Base-by-base conservation (phyloP, 176 grass and related monocot genomes). In the Otatea glauca region DNA sequence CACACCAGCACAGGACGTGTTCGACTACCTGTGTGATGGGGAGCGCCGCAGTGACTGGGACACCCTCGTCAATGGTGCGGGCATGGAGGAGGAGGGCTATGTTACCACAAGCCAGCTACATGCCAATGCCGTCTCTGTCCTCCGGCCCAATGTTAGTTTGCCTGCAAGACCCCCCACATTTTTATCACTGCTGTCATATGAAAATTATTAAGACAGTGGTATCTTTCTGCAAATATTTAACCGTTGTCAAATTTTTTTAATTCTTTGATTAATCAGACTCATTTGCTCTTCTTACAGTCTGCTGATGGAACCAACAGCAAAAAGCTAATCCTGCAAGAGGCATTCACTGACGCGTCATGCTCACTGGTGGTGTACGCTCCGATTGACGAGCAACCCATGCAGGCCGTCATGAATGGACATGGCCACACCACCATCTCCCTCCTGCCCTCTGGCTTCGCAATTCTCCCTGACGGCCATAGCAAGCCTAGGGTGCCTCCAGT, bases 71-170 rank as follows among this genome's bases (percentile, higher is more conserved):
- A 58, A 75, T 7, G 78, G 61, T 1, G 68, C 25, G 5, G 11
- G 43, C 4, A 73, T 94, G 90, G 32, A 58, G 23, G 72, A 94
- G 75, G 72, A n/a, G n/a, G n/a, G 50, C 45, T 47, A 17, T 20
- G 71, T 90, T 14, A 3, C 73, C 61, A 94, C 93, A 11, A 86
- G 80, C 6, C 39, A 74, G 34, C 23, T 80, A 17, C 17, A 25
- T n/a, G 88, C 85, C 66, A 92, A 92, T 34, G 32, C 76, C 9
- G 83, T 92, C 78, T 92, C 88, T 18, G n/a, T 97, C 58, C 79
- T 92, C 18, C 76, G 86, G 7, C 66, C 85, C 50, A 68, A 13
- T 9, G 94, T 94, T 79, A 79, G 94, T 82, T 14, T 32, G 12
- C 15, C 49, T 51, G 4, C 14, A 5, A 51, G 14, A 5, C 0